Base-by-base conservation (phyloP, 495 filamentous ascomycete genomes). In the Letharia lupina region DNA sequence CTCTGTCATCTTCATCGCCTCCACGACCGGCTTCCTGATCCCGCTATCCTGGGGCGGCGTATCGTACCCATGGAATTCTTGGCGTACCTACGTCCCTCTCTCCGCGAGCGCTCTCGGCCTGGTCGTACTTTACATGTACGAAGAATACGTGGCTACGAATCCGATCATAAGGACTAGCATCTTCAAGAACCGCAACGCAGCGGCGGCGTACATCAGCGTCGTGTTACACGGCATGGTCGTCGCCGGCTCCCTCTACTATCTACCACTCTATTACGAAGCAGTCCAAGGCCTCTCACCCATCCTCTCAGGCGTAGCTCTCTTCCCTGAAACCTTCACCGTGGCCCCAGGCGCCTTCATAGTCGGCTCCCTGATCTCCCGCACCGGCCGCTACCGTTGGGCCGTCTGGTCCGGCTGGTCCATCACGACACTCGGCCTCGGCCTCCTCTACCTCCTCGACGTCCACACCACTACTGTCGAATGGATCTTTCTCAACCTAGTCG, bases 261-360 rank as follows among this genome's bases (percentile, higher is more conserved):
- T 87, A 31, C 80, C 87, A 0, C 77, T 91, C 16, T 91, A 87
- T 71, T 86, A 86, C 69, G 75, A 84, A 61, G 80, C 83, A 7
- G 80, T 87, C 37, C 82, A 84, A 65, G 82, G 77, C 59, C 77
- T 80, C 60, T 73, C 77, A 1, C 78, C 83, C 0, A 83, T 84
- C 15, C 67, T 85, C 8, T 76, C 86, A 2, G 87, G 87, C 13
- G 75, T 90, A 10, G 79, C 83, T 1, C 70, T 89, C 6, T 79
- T 90, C 62, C 85, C 86, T 0, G 78, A 82, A 67, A 84, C 83
- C 7, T 80, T 83, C 44, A 78, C 81, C 10, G 72, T 83, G 1
- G 74, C 81, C 0, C 77, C 80, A 0, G 71, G 74, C 5, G 76
- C 81, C 31, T 79, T 83, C 65, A 66, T 83, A 20, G 76, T 75